Conservation (phyloP, 2,329 filamentous ascomycete genomes). For the Knufia fluminis region DNA sequence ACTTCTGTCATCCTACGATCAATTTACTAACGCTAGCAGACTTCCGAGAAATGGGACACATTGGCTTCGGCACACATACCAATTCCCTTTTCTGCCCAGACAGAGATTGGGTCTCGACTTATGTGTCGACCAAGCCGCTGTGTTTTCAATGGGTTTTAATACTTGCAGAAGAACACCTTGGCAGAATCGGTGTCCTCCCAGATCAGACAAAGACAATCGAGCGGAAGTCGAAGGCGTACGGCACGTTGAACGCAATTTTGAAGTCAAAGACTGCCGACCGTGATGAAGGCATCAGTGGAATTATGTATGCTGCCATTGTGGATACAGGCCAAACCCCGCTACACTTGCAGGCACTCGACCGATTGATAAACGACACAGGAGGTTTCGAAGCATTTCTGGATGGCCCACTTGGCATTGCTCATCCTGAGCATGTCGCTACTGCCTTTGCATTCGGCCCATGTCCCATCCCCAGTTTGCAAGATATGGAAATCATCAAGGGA, state of each 20-base stretch:
- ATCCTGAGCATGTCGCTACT: slow-evolving; percentile 8
- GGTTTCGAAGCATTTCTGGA: slow-evolving; percentile 6
- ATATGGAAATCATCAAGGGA: not conserved
- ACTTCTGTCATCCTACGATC: no score
- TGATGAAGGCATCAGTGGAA: slow-evolving; percentile 8
- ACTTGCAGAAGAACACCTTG: slow-evolving; percentile 3
- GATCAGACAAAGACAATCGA: slow-evolving; percentile 4
- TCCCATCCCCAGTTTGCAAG: not conserved
- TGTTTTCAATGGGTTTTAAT: slow-evolving; percentile 8
- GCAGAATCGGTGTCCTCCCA: slow-evolving; percentile 1
- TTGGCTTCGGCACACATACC: slow-evolving; percentile 8
- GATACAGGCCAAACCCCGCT: not conserved
- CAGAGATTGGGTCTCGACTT: slow-evolving; percentile 8
- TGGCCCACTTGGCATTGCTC: slow-evolving; percentile 6
- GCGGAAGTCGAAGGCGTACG: slow-evolving; percentile 6
- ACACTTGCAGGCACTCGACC: slow-evolving; percentile 6
- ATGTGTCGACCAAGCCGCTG: slow-evolving; percentile 6
- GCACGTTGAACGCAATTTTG: not conserved
- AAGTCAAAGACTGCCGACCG: not conserved
- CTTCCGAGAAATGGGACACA: slow-evolving; percentile 7
- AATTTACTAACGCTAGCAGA: slow-evolving; percentile 1
- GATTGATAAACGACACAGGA: slow-evolving; percentile 5
- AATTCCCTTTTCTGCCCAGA: slow-evolving; percentile 9
- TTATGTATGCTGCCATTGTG: slow-evolving; percentile 7
- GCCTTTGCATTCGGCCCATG: slow-evolving; percentile 4